These are phyloP conservation scores for Acer saccharum DNA, from an alignment of 345 rosid species.

Conservation along the genomic window DNA sequence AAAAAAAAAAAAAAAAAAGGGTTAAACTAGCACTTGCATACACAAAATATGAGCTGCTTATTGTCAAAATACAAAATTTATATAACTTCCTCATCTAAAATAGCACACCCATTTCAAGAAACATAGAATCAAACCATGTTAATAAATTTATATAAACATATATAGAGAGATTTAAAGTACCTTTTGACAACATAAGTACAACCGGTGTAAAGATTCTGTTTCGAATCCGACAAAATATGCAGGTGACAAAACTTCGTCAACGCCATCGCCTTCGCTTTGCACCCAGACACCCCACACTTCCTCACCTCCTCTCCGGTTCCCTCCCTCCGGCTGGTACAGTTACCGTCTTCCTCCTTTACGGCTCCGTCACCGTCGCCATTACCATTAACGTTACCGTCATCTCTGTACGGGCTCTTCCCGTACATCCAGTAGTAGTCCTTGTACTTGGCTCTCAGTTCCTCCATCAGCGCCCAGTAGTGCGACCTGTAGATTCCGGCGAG, in stretches of 20 bases:
- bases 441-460: slow-evolving; percentile 54
- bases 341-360: no score
- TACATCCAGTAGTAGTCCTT: slow-evolving; percentile 62
- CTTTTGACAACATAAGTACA: slow-evolving; percentile 43
- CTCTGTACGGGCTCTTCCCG: slow-evolving; percentile 62
- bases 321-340: not conserved
- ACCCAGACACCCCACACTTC: slow-evolving; percentile 29
- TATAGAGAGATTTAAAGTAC: slow-evolving; percentile 11
- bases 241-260: slow-evolving; percentile 40
- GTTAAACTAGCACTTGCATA: not conserved
- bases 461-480: slow-evolving; percentile 72
- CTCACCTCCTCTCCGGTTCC: slow-evolving; percentile 14
- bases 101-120: no score
- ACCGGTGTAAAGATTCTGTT: slow-evolving; percentile 42
- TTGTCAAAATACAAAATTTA: not conserved
- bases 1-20: no score
- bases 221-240: slow-evolving; percentile 44
- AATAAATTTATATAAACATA: not conserved
- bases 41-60: not conserved
- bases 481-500: slow-evolving; percentile 36
- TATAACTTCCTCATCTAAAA: no score
- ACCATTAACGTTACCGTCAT: slow-evolving; percentile 15
- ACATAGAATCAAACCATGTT: not conserved
- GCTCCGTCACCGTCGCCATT: no score
- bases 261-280: slow-evolving; percentile 46